Conservation (phyloP, 2,329 filamentous ascomycete genomes). For the Hymenoscyphus linearis region DNA sequence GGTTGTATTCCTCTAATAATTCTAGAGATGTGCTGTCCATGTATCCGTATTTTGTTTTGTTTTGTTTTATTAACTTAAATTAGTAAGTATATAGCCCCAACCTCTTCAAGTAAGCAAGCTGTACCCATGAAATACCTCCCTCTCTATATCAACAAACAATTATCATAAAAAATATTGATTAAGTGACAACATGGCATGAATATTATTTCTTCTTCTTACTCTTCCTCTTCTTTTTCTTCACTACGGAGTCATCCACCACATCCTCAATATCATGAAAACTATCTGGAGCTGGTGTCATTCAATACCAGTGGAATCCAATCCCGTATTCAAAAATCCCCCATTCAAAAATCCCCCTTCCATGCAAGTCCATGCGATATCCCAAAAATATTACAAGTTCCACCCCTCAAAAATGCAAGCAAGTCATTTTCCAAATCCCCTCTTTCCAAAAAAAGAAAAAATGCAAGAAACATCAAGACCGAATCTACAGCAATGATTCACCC, state of each 20-base stretch:
- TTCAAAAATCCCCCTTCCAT: neutral
- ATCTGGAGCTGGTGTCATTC: too few relatives aligned
- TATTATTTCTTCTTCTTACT: too few relatives aligned
- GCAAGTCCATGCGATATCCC: neutral
- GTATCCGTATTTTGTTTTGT: neutral
- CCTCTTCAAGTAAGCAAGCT: neutral
- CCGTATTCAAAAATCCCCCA: neutral
- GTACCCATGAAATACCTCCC: neutral
- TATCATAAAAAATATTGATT: neutral
- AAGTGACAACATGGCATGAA: too few relatives aligned
- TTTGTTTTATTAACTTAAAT: neutral
- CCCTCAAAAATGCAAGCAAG: neutral
- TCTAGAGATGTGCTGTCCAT: neutral
- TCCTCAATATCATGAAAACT: too few relatives aligned
- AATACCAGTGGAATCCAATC: neutral
- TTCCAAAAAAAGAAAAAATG: neutral
- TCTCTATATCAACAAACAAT: neutral
- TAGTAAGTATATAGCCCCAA: neutral
- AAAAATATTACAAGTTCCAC: neutral
- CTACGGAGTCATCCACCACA: too few relatives aligned
- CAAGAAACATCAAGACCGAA: too few relatives aligned
- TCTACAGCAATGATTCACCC: constrained; percentile 79
- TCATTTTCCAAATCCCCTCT: too few relatives aligned
- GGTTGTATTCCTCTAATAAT: too few relatives aligned
- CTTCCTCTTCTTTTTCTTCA: too few relatives aligned